These are phyloP conservation scores for Gossypium thurberi DNA, from an alignment of 345 rosid genomes.

Conservation along the genomic window DNA sequence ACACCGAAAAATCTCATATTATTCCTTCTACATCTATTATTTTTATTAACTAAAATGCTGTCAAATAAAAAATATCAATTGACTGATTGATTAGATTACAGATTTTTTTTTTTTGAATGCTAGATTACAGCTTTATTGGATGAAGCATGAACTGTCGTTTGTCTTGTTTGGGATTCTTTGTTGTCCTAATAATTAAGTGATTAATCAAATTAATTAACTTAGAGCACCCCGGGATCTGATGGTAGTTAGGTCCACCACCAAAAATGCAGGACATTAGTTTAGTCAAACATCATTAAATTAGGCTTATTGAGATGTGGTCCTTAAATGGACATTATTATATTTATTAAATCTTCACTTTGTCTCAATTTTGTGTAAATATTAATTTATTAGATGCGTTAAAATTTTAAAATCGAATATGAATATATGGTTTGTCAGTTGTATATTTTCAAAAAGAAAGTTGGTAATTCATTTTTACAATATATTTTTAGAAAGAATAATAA, in stretches of 20 bases:
- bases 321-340: background rate
- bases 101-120: too few species aligned
- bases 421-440: too few species aligned
- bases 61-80: background rate
- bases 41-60: background rate
- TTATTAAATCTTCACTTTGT: background rate
- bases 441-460: too few species aligned
- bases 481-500: too few species aligned
- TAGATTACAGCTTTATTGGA: background rate
- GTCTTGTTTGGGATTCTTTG: background rate
- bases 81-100: background rate
- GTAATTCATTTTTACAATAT: too few species aligned
- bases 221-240: background rate
- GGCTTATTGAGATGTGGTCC: background rate
- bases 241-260: background rate
- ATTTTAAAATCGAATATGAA: too few species aligned
- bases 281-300: background rate
- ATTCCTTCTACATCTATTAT: background rate
- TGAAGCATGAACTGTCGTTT: conserved; percentile 10
- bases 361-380: background rate
- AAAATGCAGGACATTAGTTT: too few species aligned
- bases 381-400: too few species aligned
- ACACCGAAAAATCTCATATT: conserved; percentile 7
- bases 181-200: background rate
- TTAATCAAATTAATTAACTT: background rate